Base-by-base conservation (phyloP, 495 filamentous ascomycete genomes). In the Hypoxylon lenormandii region DNA sequence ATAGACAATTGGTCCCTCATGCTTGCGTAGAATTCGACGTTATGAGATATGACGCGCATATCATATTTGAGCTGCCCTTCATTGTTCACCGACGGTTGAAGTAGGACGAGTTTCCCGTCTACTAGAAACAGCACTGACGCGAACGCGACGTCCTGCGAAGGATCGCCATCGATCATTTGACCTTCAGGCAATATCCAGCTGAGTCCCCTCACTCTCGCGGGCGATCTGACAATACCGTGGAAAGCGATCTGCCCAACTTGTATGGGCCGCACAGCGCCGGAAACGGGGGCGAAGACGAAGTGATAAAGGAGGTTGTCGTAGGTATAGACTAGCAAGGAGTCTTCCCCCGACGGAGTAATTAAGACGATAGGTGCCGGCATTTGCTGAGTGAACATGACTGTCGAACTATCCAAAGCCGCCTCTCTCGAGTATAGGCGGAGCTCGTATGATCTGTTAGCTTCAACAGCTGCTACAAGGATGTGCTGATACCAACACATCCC, bases 401-500 rank as follows among this genome's bases (percentile, higher is more conserved):
- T 86, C 13, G 86, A 84, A 64, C 86, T 89, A 56, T 92, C 89
- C n/a, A 99, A 83, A 13, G 88, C 80, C 21, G 89, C 82, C 76
- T 98, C 96, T 51, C 96, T 87, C 0, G 95, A 97, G 78, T 93
- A 98, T 38, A 98, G 82, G 23, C 96, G 93, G 26, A 99, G 79
- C 86, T 97, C 91, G 73, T 93, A 93, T 16, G 88, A 87, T 62
- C 88, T 87, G 66, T 92, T 90, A 47, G 88, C 87, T 76, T 98
- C 96, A 28, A 97, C 89, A n/a, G 94, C 92, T 42, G 93, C 93
- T 60, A 99, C 91, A 15, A 99, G 80, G 19, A 98, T 91, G 77
- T 99, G 96, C 57, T 96, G 94, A 72, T 94, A 92, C 96, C 96
- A 99, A 72, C 93, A 97, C 93, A 99, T 96, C 0, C 96, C 96